phyloP scores from a whole-genome alignment of 305 asterid genomes.

The Withania somnifera region DNA sequence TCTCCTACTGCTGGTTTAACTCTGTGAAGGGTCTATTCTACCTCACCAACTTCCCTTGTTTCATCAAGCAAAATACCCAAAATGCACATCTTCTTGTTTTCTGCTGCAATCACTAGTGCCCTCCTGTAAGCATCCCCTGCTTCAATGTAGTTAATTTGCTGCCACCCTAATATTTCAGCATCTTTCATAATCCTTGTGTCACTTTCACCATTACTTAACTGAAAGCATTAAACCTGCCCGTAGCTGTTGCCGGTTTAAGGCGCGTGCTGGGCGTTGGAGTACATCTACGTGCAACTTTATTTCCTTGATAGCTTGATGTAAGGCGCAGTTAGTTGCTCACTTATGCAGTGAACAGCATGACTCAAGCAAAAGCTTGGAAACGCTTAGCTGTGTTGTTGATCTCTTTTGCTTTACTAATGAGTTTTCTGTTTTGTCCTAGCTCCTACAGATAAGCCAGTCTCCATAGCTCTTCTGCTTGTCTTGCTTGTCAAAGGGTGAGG shows the following conservation, averaged over 20 bases:
- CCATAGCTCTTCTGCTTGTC: neutral
- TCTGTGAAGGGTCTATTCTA: slow-evolving; percentile 48
- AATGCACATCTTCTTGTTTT: slow-evolving; percentile 82
- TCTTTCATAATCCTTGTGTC: neutral
- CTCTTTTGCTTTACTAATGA: neutral
- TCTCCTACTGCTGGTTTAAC: slow-evolving; percentile 74
- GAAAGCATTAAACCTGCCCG: neutral
- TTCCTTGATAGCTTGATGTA: neutral
- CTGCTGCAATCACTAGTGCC: slow-evolving; percentile 65
- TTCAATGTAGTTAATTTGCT: slow-evolving; percentile 59
- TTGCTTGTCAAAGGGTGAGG: neutral
- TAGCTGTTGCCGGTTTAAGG: neutral
- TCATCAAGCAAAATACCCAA: slow-evolving; percentile 69
- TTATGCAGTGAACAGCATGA: neutral
- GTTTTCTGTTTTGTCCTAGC: neutral
- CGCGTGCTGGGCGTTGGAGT: neutral
- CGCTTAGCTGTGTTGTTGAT: neutral
- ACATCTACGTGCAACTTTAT: neutral
- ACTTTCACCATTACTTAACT: neutral
- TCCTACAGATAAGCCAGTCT: neutral
- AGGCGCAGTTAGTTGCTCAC: neutral
- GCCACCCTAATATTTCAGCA: slow-evolving; percentile 53
- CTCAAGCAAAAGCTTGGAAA: neutral
- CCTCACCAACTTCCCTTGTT: slow-evolving; percentile 68
- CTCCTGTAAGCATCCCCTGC: slow-evolving; percentile 67